Evolutionary conservation across 352 stramenopile genomes (phyloP).

Genomic region (Plasmopara halstedii): DNA sequence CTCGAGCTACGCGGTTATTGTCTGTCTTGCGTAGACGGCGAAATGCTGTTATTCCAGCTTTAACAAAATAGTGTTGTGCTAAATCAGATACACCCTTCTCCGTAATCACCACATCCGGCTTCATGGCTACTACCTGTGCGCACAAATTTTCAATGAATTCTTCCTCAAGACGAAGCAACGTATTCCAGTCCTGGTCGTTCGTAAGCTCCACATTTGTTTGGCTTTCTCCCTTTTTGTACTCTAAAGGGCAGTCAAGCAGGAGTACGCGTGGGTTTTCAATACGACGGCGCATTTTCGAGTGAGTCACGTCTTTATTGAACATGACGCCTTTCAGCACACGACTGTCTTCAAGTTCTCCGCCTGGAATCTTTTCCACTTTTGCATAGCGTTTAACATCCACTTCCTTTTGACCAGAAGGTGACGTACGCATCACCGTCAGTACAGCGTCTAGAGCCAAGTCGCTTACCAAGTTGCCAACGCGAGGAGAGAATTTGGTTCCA

Average conservation of each 20-base stretch:
- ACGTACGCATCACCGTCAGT: slow-evolving; percentile 89
- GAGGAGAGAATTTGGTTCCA: slow-evolving; percentile 97
- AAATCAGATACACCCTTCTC: slow-evolving; percentile 99
- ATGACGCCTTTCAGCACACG: slow-evolving; percentile 97
- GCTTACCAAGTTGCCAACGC: slow-evolving; percentile 96
- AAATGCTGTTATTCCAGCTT: slow-evolving; percentile 99
- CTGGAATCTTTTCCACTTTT: slow-evolving; percentile 99
- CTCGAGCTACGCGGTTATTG: slow-evolving; percentile 98
- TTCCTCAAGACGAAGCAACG: slow-evolving; percentile 97
- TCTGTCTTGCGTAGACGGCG: slow-evolving; percentile 98
- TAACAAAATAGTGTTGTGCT: slow-evolving; percentile 99
- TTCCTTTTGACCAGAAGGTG: slow-evolving; percentile 86
- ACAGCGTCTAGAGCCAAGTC: slow-evolving; percentile 97
- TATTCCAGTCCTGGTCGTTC: slow-evolving; percentile 98
- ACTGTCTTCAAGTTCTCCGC: slow-evolving; percentile 93
- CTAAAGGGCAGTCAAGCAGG: slow-evolving; percentile 97
- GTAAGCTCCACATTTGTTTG: slow-evolving; percentile 98
- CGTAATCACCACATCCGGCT: slow-evolving; percentile 99
- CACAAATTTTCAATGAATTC: slow-evolving; percentile 99
- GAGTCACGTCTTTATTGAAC: slow-evolving; percentile 99
- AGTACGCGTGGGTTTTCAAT: slow-evolving; percentile 99
- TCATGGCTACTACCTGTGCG: slow-evolving; percentile 97
- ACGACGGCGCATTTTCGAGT: slow-evolving; percentile 97
- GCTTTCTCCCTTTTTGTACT: slow-evolving; percentile 99
- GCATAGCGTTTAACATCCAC: slow-evolving; percentile 99